Evolutionary conservation across 306 rosid species (phyloP), one percentile per base, ranked within the genome.

Genomic region (Fagus sylvatica): DNA sequence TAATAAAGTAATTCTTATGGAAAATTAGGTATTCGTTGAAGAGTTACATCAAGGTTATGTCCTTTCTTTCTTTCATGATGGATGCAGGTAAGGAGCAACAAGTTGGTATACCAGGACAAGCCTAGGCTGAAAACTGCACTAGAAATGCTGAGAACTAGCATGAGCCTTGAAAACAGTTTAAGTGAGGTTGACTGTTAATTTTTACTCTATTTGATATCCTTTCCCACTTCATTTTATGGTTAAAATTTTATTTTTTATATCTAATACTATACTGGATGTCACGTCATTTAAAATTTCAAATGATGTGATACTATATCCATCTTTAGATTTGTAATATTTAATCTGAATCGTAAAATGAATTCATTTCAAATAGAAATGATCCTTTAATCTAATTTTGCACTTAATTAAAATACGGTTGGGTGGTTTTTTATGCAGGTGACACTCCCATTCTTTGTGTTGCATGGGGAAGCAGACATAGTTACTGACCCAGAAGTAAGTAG

Each of bases 401-500:
- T 46, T 30, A 3, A 30, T 8, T 32, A 17, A 64, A 69, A 12
- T 19, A 7, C 6, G 16, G 6, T 19, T 5, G 11, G 16, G 15
- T 6, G 77, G 11, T 0, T 15, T 41, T 65, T 46, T 80, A 79
- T 46, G 62, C 84, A 93, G 97, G 85, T 94, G 65, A 84, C 61
- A 53, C 70, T 95, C 10, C 98, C 99, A 1, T 93, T 95, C 88
- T 74, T 89, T 71, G 96, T 93, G 4, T 75, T 95, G 79, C 98
- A 95, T 54, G 99, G 99, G 53, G 98, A 87, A 72, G 87, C 88
- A n/a, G 99, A 93, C 69, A 91, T 42, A 55, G 94, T 95, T n/a
- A 93, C 97, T 22, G 99, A 95, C 82, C 99, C 97, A 74, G 97
- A 93, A 87, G 89, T 93, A 48, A 93, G 98, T 86, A 91, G 85